Evolutionary conservation across 768 basidiomycete species (phyloP), one percentile per base, ranked within the genome.

Genomic region (Suillus subluteus): DNA sequence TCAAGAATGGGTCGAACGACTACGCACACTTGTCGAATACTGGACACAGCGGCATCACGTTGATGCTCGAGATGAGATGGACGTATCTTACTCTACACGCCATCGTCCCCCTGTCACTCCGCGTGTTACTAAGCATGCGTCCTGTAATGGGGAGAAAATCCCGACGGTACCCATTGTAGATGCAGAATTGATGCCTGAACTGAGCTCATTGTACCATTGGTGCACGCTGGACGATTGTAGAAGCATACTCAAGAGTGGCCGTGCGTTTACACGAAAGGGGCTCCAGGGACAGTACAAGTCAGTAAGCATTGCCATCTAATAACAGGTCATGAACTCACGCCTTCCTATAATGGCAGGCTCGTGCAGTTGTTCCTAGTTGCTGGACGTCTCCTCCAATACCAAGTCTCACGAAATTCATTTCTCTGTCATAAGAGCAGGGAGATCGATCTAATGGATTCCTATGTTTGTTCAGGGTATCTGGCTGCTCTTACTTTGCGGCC

Each of bases 381-480:
- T 2, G 95, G 95, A 0, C 86, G 90, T 72, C 79, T 99, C 16
- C 81, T 94, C 30, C 84, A 84, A 67, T 98, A 88, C 78, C 84
- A 83, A 68, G 85, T 94, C 69, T 84, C 78, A n/a, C 84, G 85
- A 4, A 81, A 81, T 26, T 84, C 84, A 48, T 78, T 84, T 1
- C 74, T 95, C 56, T 87, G 93, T 69, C 81, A 82, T 37, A 82
- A 85, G 12, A 76, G 82, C 62, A 86, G 82, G 72, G 83, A 84
- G 11, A 84, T 91, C 62, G 84, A 82, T 68, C 83, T 95, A 12
- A 74, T 89, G 30, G 91, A 92, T 73, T 89, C 89, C 9, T 95
- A 96, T 76, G 84, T 96, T 37, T 90, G 86, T 73, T 96, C 95
- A n/a, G 96, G 96, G 11, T 90, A 91, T 73, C 82, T 94, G 65